Evolutionary conservation across 768 basidiomycete species (phyloP), one percentile per base, ranked within the genome.

Genomic region (Mycena kentingensis): DNA sequence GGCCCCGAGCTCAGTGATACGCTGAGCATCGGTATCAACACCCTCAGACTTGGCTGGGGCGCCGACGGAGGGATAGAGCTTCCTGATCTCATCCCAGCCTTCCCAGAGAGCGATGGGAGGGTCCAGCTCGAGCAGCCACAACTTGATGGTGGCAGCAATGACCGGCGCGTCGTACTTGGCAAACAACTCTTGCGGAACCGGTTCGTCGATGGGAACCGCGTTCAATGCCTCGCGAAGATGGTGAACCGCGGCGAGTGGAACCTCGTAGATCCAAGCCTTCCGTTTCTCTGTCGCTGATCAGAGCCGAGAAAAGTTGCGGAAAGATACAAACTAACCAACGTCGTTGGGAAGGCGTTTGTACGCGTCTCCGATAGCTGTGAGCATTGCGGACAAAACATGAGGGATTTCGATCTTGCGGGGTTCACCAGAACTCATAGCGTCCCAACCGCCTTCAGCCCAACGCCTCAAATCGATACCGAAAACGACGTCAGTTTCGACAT

Each of bases 261-360:
- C 89, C 61, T 98, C 93, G 69, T 97, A 98, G 48, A 98, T 90
- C 95, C 95, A 98, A 3, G 87, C 74, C 73, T 88, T 93, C 52
- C 95, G 84, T 65, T 83, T 88, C 67, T 95, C 94, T 85, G 64
- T 4, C 29, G 12, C 48, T 19, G 7, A 39, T 38, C 6, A 46
- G 31, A 51, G 39, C 46, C 8, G 42, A 28, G 16, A 27, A 18
- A 34, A 41, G n/a, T 34, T 2, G 25, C 36, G 42, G 16, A 34
- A 27, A 46, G 35, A 21, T 2, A 45, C 31, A 12, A 44, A 69
- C 82, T 64, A 51, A 89, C 89, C 85, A 25, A 71, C 71, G 58
- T 96, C 88, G 47, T 73, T 75, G 0, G 84, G 72, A 0, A 89
- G 71, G 48, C 70, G 80, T 13, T 63, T 63, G 58, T 94, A 95